Percentiles rank a stretch among this genome's conserved stretches.
Evolutionary conservation across 805 yeast genomes (phyloP).

Genomic region (Tetrapisispora phaffii): DNA sequence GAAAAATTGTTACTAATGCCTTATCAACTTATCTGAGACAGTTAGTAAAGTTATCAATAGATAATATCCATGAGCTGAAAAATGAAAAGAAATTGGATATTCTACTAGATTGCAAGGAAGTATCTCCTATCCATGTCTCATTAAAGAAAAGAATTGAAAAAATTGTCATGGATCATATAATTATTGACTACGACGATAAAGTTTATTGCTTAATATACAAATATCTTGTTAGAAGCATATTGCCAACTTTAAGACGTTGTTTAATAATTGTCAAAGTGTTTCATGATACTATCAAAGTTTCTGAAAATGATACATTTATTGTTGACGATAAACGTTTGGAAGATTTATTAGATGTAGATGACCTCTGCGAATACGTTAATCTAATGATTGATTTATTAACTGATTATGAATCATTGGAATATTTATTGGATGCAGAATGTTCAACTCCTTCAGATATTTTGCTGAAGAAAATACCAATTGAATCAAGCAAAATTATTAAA

Average conservation of each 20-base stretch:
- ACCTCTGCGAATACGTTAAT: conserved; percentile 9
- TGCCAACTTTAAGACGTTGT: conserved; percentile 25
- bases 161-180: background rate
- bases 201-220: conserved; percentile 16
- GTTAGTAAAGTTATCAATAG: conserved; percentile 11
- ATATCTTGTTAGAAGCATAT: conserved; percentile 14
- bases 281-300: conserved; percentile 20
- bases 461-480: conserved; percentile 23
- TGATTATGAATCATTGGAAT: conserved; percentile 7
- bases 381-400: conserved; percentile 11
- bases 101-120: conserved; percentile 4
- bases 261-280: conserved; percentile 27
- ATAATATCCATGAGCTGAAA: conserved; percentile 6
- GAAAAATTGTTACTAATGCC: conserved; percentile 13
- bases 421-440: conserved; percentile 2
- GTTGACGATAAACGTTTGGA: conserved; percentile 19
- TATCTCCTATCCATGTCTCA: conserved; percentile 3
- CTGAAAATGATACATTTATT: conserved; percentile 17
- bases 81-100: conserved; percentile 2
- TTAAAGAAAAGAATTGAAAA: background rate
- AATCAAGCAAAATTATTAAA: conserved; percentile 46
- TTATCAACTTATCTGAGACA: conserved; percentile 11
- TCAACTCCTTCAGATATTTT: conserved; percentile 3
- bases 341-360: conserved; percentile 3
- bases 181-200: background rate